Evolutionary conservation across 768 basidiomycete species (phyloP), one percentile per base, ranked within the genome.

Genomic region (Lactifluus subvellereus): DNA sequence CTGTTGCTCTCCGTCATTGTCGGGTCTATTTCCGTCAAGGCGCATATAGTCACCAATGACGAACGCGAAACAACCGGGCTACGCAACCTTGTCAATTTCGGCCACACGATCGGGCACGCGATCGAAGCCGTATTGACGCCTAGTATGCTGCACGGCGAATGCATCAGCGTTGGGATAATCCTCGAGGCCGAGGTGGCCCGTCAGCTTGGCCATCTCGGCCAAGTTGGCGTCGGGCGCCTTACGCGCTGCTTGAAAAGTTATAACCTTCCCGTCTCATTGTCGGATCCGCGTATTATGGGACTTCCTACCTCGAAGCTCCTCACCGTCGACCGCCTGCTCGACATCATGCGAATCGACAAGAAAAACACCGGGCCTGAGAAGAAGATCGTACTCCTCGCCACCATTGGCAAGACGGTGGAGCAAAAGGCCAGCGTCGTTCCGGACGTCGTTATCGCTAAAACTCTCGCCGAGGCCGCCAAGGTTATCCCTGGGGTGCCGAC

Each of bases 21-120:
- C 37, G 94, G 90, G 1, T 97, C 94, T 42, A 94, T 94, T 74
- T 88, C 87, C 56, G 95, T 98, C 65, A 99, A 98, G 75, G 85
- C 97, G 0, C 89, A 98, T 75, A 98, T 98, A 69, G 97, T 98
- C 65, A 95, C 96, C 38, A 83, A 92, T 68, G 97, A 99, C 77
- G 93, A 95, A 74, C 91, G 89, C 71, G 97, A 99, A 77, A 94
- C 94, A 0, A 67, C 67, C 7, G 92, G 97, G 22, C 82, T 99
- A 47, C 91, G 97, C 66, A 98, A 98, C 78, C 86, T 99, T 58
- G 96, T 99, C 79, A 99, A 99, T 76, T 98, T 98, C 71, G 97
- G 97, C 1, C 97, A 99, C 75, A 94, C 90, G 48, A 95, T 99
- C 70, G 97, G 97, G 0, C 97, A 99, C 77, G 97, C 96, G 16